Evolutionary conservation across 176 grass and related monocot genomes (phyloP).

Genomic region (Dendrocalamus sinicus): DNA sequence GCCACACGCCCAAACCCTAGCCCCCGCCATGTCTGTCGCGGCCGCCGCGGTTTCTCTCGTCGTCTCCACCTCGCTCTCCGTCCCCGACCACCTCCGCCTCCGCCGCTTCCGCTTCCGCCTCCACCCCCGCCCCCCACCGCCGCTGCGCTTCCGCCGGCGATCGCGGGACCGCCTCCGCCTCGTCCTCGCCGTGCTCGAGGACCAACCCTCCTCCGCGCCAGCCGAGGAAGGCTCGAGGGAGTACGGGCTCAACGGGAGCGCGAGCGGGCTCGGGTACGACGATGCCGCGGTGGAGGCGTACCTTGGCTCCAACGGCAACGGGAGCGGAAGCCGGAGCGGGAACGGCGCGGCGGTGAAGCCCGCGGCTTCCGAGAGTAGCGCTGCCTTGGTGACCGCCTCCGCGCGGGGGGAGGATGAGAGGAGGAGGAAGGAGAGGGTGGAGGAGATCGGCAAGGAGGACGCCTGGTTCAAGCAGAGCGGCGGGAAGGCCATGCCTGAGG

Average conservation of each 20-base stretch:
- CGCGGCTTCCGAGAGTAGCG: neutral
- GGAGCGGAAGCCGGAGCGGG: neutral
- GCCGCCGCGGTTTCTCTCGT: conserved; percentile 40
- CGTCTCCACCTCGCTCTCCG: conserved; percentile 50
- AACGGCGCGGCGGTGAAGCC: conserved; percentile 28
- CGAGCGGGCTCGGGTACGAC: conserved; percentile 50
- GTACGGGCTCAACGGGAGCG: conserved; percentile 61
- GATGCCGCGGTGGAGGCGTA: conserved; percentile 46
- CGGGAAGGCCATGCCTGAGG: conserved; percentile 55
- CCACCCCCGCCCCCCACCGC: neutral
- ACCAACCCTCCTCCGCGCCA: neutral
- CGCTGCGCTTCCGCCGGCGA: conserved; percentile 20
- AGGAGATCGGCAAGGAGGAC: conserved; percentile 87
- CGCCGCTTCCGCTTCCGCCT: conserved; percentile 24
- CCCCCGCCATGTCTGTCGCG: conserved; percentile 38
- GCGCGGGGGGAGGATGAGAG: conserved; percentile 50
- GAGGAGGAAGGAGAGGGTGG: conserved; percentile 79
- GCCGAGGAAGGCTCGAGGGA: conserved; percentile 41
- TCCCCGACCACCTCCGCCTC: conserved; percentile 48
- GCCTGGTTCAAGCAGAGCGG: conserved; percentile 79
- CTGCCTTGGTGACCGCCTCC: neutral
- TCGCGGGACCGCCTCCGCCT: neutral
- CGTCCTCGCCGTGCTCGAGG: conserved; percentile 43
- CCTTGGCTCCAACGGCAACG: conserved; percentile 45
- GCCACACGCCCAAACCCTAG: conserved; percentile 20